These are phyloP conservation scores for Cordyceps cicadae DNA, from an alignment of 2,329 filamentous ascomycete genomes.

Conservation along the genomic window DNA sequence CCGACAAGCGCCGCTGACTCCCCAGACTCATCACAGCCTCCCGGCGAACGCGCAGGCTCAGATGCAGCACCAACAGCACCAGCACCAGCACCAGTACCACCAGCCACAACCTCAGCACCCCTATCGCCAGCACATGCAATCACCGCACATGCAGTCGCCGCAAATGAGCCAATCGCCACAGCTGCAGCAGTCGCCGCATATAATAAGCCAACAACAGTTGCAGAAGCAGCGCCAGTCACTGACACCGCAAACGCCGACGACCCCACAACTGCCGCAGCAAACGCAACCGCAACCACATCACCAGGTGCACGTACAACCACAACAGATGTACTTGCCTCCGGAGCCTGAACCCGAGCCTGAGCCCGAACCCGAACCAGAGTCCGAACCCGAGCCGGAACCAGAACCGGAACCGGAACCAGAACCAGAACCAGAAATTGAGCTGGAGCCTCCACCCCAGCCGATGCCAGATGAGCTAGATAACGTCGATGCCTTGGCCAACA, in stretches of 20 bases:
- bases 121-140: slow-evolving; percentile 13
- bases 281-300: slow-evolving; percentile 2
- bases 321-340: neutral
- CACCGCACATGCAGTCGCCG: slow-evolving; percentile 9
- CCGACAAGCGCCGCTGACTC: slow-evolving; percentile 2
- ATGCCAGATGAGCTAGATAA: neutral
- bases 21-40: slow-evolving; percentile 4
- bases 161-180: slow-evolving; percentile 10
- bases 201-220: slow-evolving; percentile 14
- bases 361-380: neutral
- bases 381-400: neutral
- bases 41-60: slow-evolving; percentile 10
- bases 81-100: slow-evolving; percentile 13
- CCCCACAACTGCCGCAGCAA: slow-evolving; percentile 1
- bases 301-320: slow-evolving; percentile 3
- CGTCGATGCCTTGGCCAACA: neutral
- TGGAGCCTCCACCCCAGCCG: neutral
- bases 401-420: neutral
- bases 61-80: slow-evolving; percentile 16
- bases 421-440: neutral
- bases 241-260: slow-evolving; percentile 6
- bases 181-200: slow-evolving; percentile 13
- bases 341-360: neutral
- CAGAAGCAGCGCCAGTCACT: slow-evolving; percentile 15
- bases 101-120: slow-evolving; percentile 14